These are phyloP conservation scores for Starmerella kuoi DNA, from an alignment of 805 yeast species.

Conservation along the genomic window DNA sequence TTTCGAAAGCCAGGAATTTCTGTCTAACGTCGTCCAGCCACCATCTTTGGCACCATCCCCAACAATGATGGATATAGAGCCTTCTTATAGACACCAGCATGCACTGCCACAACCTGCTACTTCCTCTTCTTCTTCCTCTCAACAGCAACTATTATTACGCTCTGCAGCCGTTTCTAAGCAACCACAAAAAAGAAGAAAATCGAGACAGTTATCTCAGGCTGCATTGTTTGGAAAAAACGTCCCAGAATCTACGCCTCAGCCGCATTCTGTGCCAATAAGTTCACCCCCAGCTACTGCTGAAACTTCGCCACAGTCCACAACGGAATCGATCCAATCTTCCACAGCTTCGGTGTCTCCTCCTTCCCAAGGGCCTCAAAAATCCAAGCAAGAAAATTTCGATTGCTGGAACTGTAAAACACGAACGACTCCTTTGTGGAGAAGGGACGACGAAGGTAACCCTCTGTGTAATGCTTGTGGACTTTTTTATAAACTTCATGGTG, in stretches of 20 bases:
- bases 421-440: slow-evolving; percentile 91
- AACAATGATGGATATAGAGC: background rate
- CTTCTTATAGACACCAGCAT: background rate
- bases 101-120: background rate
- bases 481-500: slow-evolving; percentile 87
- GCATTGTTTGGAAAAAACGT: background rate
- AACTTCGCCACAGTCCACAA: background rate
- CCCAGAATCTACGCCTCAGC: background rate
- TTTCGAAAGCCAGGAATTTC: slow-evolving; percentile 9
- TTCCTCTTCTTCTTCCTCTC: background rate
- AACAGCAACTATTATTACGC: background rate
- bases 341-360: background rate
- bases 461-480: slow-evolving; percentile 94
- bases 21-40: background rate
- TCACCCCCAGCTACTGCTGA: background rate
- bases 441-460: slow-evolving; percentile 85
- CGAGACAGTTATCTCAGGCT: background rate
- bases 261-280: background rate
- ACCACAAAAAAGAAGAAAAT: background rate
- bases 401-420: slow-evolving; percentile 85
- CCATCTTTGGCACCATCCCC: background rate
- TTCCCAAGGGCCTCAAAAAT: background rate
- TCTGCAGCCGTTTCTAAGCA: background rate
- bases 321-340: background rate
- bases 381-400: slow-evolving; percentile 9